Conservation (phyloP, 208 protist species). For the Trypanosoma vivax region DNA sequence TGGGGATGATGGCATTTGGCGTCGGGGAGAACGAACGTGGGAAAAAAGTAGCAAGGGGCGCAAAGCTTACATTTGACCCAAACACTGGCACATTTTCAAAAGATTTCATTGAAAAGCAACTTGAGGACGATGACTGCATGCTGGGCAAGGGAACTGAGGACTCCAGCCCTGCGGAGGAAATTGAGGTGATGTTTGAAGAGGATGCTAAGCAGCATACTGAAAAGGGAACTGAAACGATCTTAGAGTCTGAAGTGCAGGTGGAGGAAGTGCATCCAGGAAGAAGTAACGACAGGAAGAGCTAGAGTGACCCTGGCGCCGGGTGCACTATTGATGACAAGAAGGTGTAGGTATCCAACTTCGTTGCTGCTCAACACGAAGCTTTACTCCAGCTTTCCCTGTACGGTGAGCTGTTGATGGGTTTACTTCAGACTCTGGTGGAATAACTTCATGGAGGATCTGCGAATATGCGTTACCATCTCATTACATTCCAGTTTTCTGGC, state of each 20-base stretch:
- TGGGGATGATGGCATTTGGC: constrained; percentile 90
- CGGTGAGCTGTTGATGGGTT: too few species aligned
- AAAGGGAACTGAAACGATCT: constrained; percentile 25
- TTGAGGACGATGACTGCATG: constrained; percentile 80
- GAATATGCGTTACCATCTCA: too few species aligned
- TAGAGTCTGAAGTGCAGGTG: constrained; percentile 24
- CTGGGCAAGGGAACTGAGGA: constrained; percentile 72
- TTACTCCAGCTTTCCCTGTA: too few species aligned
- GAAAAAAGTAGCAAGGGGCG: constrained; percentile 81
- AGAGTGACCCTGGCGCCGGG: neutral
- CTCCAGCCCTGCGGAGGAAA: constrained; percentile 62
- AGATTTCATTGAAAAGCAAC: constrained; percentile 82
- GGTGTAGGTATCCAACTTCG: neutral
- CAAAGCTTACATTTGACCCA: constrained; percentile 70
- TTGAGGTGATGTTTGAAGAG: constrained; percentile 86
- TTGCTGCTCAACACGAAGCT: too few species aligned
- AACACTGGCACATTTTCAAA: constrained; percentile 76
- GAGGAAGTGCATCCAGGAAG: constrained; percentile 36
- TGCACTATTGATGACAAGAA: neutral
- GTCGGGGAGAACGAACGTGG: constrained; percentile 85
- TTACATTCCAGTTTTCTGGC: too few species aligned
- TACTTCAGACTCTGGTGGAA: too few species aligned
- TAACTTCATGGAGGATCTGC: too few species aligned
- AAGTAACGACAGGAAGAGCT: neutral
- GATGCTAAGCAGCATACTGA: constrained; percentile 12